These are phyloP conservation scores for Cystoderma amianthinum DNA, from an alignment of 768 basidiomycete species.

Conservation along the genomic window DNA sequence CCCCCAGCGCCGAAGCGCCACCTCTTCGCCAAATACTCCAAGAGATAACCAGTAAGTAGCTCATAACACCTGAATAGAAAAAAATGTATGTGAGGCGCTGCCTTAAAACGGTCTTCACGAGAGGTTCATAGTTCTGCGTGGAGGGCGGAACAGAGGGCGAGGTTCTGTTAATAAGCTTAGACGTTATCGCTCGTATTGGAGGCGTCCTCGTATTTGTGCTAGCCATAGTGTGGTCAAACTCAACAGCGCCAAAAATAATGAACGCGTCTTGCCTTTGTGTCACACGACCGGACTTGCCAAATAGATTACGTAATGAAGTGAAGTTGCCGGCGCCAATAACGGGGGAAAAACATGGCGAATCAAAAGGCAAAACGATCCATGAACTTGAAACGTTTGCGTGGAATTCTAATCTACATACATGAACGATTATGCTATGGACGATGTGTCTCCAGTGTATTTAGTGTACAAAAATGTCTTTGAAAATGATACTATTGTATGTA, in stretches of 20 bases:
- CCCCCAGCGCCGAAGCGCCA: slow-evolving; percentile 20
- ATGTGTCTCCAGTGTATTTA: too few relatives aligned
- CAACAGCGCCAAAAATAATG: too few relatives aligned
- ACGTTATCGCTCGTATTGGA: slow-evolving; percentile 43
- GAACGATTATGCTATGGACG: too few relatives aligned
- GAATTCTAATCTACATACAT: too few relatives aligned
- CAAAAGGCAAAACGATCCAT: too few relatives aligned
- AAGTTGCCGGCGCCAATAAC: too few relatives aligned
- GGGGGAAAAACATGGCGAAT: not conserved
- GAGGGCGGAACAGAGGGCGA: slow-evolving; percentile 52
- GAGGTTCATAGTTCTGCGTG: slow-evolving; percentile 55
- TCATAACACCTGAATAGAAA: slow-evolving; percentile 37
- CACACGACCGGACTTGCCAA: too few relatives aligned
- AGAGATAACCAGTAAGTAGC: slow-evolving; percentile 31
- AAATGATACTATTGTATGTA: too few relatives aligned
- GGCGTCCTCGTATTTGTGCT: not conserved
- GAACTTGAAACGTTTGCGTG: too few relatives aligned
- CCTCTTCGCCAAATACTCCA: slow-evolving; percentile 41
- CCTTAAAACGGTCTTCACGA: slow-evolving; percentile 53
- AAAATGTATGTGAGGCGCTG: slow-evolving; percentile 57
- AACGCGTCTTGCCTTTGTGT: too few relatives aligned
- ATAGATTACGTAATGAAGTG: too few relatives aligned
- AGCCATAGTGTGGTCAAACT: not conserved
- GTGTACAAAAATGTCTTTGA: too few relatives aligned
- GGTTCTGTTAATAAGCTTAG: slow-evolving; percentile 36